A percentile compares a stretch with the other conserved stretches of the same genome.
Conservation (phyloP, 2,329 filamentous ascomycete genomes). For the Aspergillus calidoustus region DNA sequence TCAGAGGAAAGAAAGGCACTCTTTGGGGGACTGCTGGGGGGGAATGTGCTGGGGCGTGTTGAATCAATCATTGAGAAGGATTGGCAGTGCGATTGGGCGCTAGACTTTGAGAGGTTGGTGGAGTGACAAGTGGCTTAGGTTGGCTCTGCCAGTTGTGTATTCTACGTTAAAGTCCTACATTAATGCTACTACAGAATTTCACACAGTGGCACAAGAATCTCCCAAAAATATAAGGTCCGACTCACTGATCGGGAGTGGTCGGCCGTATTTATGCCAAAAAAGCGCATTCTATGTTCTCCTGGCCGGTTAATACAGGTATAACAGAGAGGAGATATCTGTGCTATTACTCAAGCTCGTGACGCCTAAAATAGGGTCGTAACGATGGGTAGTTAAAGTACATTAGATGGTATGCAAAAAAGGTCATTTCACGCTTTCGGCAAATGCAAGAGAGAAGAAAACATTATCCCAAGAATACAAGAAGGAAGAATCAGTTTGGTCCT, state of each 20-base stretch:
- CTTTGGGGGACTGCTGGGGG: slow-evolving; percentile 61
- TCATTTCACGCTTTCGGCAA: slow-evolving; percentile 32
- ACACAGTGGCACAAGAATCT: no score
- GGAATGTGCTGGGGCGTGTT: slow-evolving; percentile 59
- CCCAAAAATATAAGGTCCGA: no score
- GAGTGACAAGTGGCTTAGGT: not conserved
- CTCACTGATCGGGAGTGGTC: not conserved
- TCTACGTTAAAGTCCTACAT: not conserved
- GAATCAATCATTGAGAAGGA: slow-evolving; percentile 56
- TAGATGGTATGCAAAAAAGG: slow-evolving; percentile 35
- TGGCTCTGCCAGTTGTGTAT: not conserved
- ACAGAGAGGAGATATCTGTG: slow-evolving; percentile 39
- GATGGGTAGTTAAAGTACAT: slow-evolving; percentile 38
- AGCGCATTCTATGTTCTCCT: not conserved
- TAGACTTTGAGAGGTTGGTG: slow-evolving; percentile 22
- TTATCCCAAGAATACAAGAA: slow-evolving; percentile 20
- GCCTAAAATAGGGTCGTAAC: slow-evolving; percentile 22
- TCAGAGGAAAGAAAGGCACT: slow-evolving; percentile 51
- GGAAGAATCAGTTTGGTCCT: not conserved
- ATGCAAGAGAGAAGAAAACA: slow-evolving; percentile 26
- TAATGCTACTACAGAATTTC: not conserved
- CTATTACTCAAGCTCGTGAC: slow-evolving; percentile 34
- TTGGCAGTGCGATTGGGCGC: slow-evolving; percentile 49
- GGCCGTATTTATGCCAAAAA: not conserved
- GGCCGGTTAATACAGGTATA: not conserved